Conservation (phyloP, 805 yeast species). For the Starmerella kuoi region DNA sequence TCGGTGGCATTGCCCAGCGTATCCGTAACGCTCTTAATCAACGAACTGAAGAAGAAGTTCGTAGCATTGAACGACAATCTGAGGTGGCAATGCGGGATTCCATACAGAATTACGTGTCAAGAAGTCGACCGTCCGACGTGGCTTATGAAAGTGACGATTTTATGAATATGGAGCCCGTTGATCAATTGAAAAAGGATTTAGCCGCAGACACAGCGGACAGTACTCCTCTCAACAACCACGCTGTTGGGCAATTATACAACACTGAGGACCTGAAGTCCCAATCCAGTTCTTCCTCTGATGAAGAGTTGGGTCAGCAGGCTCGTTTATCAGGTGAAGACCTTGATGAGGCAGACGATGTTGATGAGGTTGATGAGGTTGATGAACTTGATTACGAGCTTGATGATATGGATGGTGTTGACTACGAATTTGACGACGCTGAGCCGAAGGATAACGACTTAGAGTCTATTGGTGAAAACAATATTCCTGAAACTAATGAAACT, state of each 20-base stretch:
- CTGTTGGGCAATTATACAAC: too few relatives aligned
- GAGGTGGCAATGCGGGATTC: conserved; percentile 4
- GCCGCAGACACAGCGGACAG: too few relatives aligned
- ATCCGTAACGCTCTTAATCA: conserved; percentile 6
- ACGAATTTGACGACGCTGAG: not conserved
- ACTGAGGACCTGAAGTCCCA: too few relatives aligned
- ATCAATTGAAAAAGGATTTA: conserved; percentile 6
- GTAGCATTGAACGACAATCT: conserved; percentile 9
- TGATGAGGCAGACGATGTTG: not conserved
- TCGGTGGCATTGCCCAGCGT: conserved; percentile 7
- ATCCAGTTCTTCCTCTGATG: too few relatives aligned
- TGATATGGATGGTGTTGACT: not conserved
- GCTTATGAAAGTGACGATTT: conserved; percentile 8
- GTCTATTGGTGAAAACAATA: too few relatives aligned
- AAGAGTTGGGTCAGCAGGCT: too few relatives aligned
- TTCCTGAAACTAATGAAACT: too few relatives aligned
- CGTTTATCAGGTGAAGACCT: not conserved
- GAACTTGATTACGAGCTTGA: conserved; percentile 6
- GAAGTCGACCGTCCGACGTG: not conserved
- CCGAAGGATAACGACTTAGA: too few relatives aligned
- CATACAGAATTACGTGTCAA: not conserved
- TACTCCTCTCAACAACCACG: too few relatives aligned
- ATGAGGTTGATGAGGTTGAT: conserved; percentile 3
- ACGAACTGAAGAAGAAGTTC: conserved; percentile 5
- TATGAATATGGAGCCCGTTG: not conserved